phyloP scores from a whole-genome alignment of 495 filamentous ascomycete genomes.

The Astrocystis sublimbata region DNA sequence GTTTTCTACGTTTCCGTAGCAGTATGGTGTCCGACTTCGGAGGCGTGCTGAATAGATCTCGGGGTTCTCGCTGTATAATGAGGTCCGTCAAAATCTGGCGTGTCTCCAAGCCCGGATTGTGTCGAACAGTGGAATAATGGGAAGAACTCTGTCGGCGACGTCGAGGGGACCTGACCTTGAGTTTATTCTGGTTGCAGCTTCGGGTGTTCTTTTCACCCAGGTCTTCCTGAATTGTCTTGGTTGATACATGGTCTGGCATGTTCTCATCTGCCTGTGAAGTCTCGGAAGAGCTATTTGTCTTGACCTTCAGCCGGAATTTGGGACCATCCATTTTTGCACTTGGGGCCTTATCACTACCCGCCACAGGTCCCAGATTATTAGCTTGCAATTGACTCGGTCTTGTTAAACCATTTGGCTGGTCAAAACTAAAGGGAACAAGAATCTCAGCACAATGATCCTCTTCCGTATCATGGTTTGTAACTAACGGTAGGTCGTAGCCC shows the following conservation, averaged over 20 bases:
- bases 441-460: slow-evolving; percentile 29
- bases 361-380: background rate
- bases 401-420: background rate
- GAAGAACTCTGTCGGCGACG: slow-evolving; percentile 21
- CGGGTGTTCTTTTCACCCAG: background rate
- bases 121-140: slow-evolving; percentile 22
- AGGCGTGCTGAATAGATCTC: slow-evolving; percentile 26
- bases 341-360: background rate
- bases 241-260: background rate
- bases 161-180: slow-evolving; percentile 31
- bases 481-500: slow-evolving; percentile 24
- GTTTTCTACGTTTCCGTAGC: slow-evolving; percentile 8
- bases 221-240: background rate
- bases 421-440: slow-evolving; percentile 26
- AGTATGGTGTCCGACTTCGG: slow-evolving; percentile 9
- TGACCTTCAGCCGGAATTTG: slow-evolving; percentile 40
- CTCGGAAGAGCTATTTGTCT: slow-evolving; percentile 24
- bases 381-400: background rate
- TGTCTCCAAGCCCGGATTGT: slow-evolving; percentile 9
- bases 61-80: slow-evolving; percentile 19
- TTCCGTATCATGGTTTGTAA: slow-evolving; percentile 22
- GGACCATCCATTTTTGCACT: slow-evolving; percentile 23
- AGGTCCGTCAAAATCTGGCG: slow-evolving; percentile 16
- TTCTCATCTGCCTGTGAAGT: background rate
- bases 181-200: slow-evolving; percentile 23